phyloP scores from a whole-genome alignment of 1,284 basidiomycete species.

The Cutaneotrichosporon sp. region DNA sequence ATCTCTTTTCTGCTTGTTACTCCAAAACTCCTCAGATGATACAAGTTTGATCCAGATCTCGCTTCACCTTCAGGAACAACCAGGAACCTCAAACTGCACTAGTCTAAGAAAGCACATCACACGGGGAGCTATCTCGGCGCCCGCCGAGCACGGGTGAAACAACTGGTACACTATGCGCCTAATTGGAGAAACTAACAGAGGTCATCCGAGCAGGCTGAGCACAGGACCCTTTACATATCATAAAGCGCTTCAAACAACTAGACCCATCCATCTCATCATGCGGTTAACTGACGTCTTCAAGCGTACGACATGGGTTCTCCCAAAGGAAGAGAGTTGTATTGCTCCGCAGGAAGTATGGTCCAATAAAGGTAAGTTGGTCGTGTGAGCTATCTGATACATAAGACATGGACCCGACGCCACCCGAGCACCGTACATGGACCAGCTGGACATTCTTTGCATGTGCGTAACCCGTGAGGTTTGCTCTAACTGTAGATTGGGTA shows the following conservation, averaged over 20 bases:
- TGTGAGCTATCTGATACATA: neutral
- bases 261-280: no score
- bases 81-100: no score
- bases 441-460: slow-evolving; percentile 38
- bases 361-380: slow-evolving; percentile 38
- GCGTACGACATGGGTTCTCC: slow-evolving; percentile 31
- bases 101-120: no score
- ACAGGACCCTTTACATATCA: neutral
- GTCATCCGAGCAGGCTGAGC: neutral
- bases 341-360: slow-evolving; percentile 43
- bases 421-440: slow-evolving; percentile 42
- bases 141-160: neutral
- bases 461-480: neutral
- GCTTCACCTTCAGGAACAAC: no score
- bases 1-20: no score
- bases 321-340: slow-evolving; percentile 45
- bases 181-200: no score
- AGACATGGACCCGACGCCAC: slow-evolving; percentile 47
- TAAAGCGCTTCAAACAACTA: no score
- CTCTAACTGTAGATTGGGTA: neutral
- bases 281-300: neutral
- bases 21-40: no score
- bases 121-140: no score
- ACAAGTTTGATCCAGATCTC: no score
- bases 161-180: no score